These are phyloP conservation scores for Arctostaphylos glauca DNA, from an alignment of 148 eudicot species.

Conservation along the genomic window DNA sequence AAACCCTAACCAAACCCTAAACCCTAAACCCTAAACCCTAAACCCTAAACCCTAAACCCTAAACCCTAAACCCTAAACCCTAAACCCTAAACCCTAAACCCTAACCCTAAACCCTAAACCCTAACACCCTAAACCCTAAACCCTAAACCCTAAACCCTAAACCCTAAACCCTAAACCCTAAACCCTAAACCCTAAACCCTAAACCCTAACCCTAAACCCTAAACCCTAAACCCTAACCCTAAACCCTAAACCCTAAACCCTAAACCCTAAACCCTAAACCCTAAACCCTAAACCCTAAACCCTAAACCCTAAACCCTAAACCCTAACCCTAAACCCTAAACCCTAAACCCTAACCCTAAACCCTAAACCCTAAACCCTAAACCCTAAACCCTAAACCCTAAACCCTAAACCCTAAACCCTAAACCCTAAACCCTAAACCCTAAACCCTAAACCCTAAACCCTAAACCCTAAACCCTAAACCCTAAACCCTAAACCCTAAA, in stretches of 20 bases:
- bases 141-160: conserved; percentile 22
- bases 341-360: too few relatives aligned
- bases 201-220: conserved; percentile 21
- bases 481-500: conserved; percentile 15
- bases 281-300: conserved; percentile 24
- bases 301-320: conserved; percentile 22
- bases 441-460: conserved; percentile 22
- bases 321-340: conserved; percentile 20
- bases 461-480: conserved; percentile 18
- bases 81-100: conserved; percentile 11
- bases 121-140: conserved; percentile 24
- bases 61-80: conserved; percentile 27
- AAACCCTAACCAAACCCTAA: too few relatives aligned
- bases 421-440: conserved; percentile 32
- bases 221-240: conserved; percentile 26
- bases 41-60: conserved; percentile 19
- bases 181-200: conserved; percentile 20
- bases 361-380: conserved; percentile 22
- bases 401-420: conserved; percentile 24
- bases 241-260: conserved; percentile 27
- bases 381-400: conserved; percentile 29
- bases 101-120: conserved; percentile 10
- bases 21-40: conserved; percentile 27
- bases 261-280: conserved; percentile 24
- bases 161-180: conserved; percentile 3